Conservation (phyloP, 768 basidiomycete species). For the Termitomyces sp. region DNA sequence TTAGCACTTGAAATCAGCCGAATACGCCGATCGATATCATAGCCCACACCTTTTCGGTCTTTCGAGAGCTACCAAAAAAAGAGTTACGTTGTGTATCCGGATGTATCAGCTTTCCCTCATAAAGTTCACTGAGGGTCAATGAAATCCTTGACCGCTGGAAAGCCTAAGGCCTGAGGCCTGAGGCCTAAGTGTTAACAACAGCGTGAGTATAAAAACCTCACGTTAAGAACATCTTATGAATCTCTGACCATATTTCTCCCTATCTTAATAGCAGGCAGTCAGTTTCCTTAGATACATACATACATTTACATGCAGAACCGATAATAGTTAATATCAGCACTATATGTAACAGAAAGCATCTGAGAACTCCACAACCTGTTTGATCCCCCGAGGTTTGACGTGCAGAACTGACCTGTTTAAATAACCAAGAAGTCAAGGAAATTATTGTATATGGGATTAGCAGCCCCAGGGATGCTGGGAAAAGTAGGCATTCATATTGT, state of each 20-base stretch:
- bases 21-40: no score
- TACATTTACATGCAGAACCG: not conserved
- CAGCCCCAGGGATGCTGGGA: conserved; percentile 3
- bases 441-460: not conserved
- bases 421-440: not conserved
- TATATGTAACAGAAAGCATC: not conserved
- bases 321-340: not conserved
- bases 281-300: not conserved
- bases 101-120: no score
- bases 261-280: not conserved
- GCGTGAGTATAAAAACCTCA: no score
- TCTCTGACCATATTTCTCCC: not conserved
- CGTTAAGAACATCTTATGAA: not conserved
- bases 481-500: conserved; percentile 2
- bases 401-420: conserved; percentile 1
- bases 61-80: no score
- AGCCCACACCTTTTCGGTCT: no score
- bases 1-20: no score
- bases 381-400: conserved; percentile 9
- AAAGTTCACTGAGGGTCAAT: no score
- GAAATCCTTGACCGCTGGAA: no score
- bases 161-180: no score
- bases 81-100: no score
- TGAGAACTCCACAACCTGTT: conserved; percentile 5
- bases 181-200: no score